phyloP scores from a whole-genome alignment of 2,329 filamentous ascomycete species.

The Verticillium dahliae region DNA sequence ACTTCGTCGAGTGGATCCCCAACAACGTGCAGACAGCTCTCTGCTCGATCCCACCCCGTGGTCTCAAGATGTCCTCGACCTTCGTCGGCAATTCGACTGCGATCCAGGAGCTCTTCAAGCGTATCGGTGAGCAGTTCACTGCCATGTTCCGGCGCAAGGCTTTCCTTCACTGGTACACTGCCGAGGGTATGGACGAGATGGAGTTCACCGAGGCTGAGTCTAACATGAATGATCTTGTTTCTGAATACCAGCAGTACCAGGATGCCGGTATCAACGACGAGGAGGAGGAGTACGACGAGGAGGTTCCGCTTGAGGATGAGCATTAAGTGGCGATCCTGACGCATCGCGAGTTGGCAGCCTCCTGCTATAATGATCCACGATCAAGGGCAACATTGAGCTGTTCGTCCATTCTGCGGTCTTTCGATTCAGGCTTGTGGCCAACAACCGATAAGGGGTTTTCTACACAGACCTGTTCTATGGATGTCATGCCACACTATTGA shows the following conservation, averaged over 20 bases:
- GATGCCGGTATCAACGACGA: constrained; percentile 96
- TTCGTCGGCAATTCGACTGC: constrained; percentile 99
- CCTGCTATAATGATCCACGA: background rate
- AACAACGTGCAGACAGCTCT: constrained; percentile 99
- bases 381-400: background rate
- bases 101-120: constrained; percentile 99
- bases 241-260: constrained; percentile 99
- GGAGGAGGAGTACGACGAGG: constrained; percentile 92
- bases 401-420: constrained; percentile 5
- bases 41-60: constrained; percentile 95
- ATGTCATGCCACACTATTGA: too few relatives aligned
- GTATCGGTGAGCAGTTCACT: constrained; percentile 98
- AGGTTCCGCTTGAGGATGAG: constrained; percentile 70
- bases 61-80: constrained; percentile 98
- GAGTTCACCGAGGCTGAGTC: constrained; percentile 99
- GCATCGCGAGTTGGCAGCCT: background rate
- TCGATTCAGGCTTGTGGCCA: constrained; percentile 17
- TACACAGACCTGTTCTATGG: constrained; percentile 29
- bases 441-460: constrained; percentile 21
- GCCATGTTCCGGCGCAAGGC: constrained; percentile 99
- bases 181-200: constrained; percentile 99
- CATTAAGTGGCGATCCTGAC: constrained; percentile 26
- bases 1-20: constrained; percentile 99
- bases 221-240: constrained; percentile 99
- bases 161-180: constrained; percentile 99